Evolutionary conservation across 2,329 filamentous ascomycete genomes (phyloP).

Genomic region (Clonostachys solani): DNA sequence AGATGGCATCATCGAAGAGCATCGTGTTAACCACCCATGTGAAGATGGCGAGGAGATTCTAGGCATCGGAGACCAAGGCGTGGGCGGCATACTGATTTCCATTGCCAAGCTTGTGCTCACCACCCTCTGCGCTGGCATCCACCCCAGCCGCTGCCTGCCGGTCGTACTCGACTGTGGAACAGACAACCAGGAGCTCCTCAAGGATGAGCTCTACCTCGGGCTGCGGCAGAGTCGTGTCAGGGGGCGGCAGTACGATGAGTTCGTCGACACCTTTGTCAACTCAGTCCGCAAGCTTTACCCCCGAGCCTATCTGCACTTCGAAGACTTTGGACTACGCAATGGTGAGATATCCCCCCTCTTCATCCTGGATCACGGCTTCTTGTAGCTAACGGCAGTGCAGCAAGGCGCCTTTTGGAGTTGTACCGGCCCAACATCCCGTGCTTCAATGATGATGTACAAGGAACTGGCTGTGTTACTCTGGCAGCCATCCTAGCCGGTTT

Average conservation of each 20-base stretch:
- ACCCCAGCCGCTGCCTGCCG: slow-evolving; percentile 72
- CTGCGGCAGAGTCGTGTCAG: slow-evolving; percentile 61
- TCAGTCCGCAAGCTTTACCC: slow-evolving; percentile 68
- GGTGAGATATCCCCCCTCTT: slow-evolving; percentile 26
- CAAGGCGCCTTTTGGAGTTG: slow-evolving; percentile 69
- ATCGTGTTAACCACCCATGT: neutral
- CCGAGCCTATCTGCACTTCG: slow-evolving; percentile 81
- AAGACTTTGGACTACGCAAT: slow-evolving; percentile 80
- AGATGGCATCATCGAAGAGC: neutral
- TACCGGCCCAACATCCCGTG: slow-evolving; percentile 73
- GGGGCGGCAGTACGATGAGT: slow-evolving; percentile 70
- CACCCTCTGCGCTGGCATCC: slow-evolving; percentile 82
- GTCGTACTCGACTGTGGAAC: slow-evolving; percentile 86
- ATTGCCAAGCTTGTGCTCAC: slow-evolving; percentile 79
- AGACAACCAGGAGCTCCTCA: slow-evolving; percentile 69
- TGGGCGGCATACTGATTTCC: slow-evolving; percentile 79
- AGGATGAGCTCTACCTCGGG: slow-evolving; percentile 78
- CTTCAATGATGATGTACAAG: slow-evolving; percentile 91
- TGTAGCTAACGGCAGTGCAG: slow-evolving; percentile 21
- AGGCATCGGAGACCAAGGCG: slow-evolving; percentile 85
- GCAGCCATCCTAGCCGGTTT: slow-evolving; percentile 76
- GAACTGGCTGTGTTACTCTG: slow-evolving; percentile 82
- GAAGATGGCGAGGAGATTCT: slow-evolving; percentile 67
- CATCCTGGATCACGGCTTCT: neutral
- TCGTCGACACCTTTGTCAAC: slow-evolving; percentile 71